Evolutionary conservation across 129 eudicot species (phyloP), one percentile per base, ranked within the genome.

Genomic region (Helianthus tuberosus): DNA sequence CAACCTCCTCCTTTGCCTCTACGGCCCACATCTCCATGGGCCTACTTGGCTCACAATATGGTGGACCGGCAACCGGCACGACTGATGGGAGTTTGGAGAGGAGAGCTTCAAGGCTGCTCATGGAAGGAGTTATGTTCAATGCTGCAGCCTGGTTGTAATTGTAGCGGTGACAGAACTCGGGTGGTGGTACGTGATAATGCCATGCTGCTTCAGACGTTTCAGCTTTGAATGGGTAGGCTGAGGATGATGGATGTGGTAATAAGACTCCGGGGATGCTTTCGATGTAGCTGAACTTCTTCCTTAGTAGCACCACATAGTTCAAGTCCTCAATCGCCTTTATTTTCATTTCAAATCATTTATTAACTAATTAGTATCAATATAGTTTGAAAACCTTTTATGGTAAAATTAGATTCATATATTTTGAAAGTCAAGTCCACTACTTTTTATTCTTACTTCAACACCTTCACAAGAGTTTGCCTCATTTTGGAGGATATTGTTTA

Each of bases 21-120:
- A 71, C 82, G 63, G 87, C 86, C 83, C 88, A 75, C 47, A 75
- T 64, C 69, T 84, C 97, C 77, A 79, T 57, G 4, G 84, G 78
- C 43, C 84, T 55, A 72, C 53, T 69, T 12, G 77, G 75, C 64
- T 81, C 87, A 62, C 81, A 86, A 58, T 66, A 74, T 0, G 68
- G 77, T 3, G 82, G 72, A 27, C 77, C 72, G 17, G 79, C 38
- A 38, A 66, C 82, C 1, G 99, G 99, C 73, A 82, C 85, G 14
- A 95, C 97, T 0, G 97, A 91, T 9, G 99, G 99, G 39, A 95
- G 95, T 68, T 95, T 95, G 5, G 99, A 91, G 29, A 95, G 90
- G 53, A 95, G 92, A 7, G 97, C 94, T 75, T 95, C 99, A n/a
- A 95, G 96, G 84, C 99, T 95, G 75, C 96, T 95, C 99, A 95